Evolutionary conservation across 176 grass and related monocot genomes (phyloP).

Genomic region (Urochloa ruziziensis): DNA sequence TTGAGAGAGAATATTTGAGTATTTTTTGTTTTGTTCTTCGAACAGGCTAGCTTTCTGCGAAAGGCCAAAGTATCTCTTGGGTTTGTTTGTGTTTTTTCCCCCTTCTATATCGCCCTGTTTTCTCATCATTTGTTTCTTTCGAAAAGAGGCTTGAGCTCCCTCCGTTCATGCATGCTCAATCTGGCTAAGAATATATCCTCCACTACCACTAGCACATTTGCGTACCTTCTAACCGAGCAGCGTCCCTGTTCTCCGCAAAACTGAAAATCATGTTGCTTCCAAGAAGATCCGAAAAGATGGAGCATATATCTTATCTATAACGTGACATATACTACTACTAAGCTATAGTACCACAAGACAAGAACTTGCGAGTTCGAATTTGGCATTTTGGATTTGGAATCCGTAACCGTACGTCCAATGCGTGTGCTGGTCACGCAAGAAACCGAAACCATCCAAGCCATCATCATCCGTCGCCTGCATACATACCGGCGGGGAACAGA

Average conservation of each 20-base stretch:
- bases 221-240: neutral
- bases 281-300: neutral
- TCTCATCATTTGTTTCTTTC: neutral
- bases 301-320: neutral
- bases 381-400: neutral
- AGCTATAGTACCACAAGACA: neutral
- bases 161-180: neutral
- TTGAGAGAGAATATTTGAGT: neutral
- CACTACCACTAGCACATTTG: neutral
- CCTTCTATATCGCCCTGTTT: neutral
- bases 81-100: neutral
- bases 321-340: neutral
- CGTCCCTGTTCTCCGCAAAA: neutral
- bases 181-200: constrained; percentile 24
- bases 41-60: neutral
- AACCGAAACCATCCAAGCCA: neutral
- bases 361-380: neutral
- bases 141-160: neutral
- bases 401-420: neutral
- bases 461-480: neutral
- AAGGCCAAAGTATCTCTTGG: neutral
- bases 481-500: neutral
- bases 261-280: neutral
- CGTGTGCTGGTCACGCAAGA: neutral
- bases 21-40: constrained; percentile 6